Evolutionary conservation across 805 yeast species (phyloP).

Genomic region (Ogataea pini): DNA sequence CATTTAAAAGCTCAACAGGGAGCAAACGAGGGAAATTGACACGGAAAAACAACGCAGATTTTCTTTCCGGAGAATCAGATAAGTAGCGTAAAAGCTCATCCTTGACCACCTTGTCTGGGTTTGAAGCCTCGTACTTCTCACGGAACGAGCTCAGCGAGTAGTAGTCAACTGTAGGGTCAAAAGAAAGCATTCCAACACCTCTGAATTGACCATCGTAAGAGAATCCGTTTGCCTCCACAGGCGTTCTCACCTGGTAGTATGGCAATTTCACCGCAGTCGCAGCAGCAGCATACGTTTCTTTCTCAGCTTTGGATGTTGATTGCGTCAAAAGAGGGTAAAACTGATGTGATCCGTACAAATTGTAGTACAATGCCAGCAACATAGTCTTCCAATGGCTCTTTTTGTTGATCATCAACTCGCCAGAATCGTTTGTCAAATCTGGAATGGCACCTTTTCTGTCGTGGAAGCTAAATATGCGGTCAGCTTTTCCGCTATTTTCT

Average conservation of each 20-base stretch:
- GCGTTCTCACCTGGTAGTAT: slow-evolving; percentile 48
- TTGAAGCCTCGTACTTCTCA: slow-evolving; percentile 23
- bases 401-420: slow-evolving; percentile 51
- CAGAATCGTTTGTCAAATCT: slow-evolving; percentile 51
- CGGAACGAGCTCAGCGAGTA: slow-evolving; percentile 26
- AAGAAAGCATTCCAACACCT: slow-evolving; percentile 57
- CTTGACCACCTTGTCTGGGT: slow-evolving; percentile 22
- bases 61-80: slow-evolving; percentile 27
- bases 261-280: slow-evolving; percentile 42
- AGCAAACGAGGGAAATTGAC: slow-evolving; percentile 36
- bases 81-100: slow-evolving; percentile 23
- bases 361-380: slow-evolving; percentile 49
- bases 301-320: slow-evolving; percentile 47
- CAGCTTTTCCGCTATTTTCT: slow-evolving; percentile 31
- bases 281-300: slow-evolving; percentile 55
- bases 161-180: slow-evolving; percentile 49
- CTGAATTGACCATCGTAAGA: slow-evolving; percentile 37
- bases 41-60: slow-evolving; percentile 31
- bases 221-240: slow-evolving; percentile 52
- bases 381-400: slow-evolving; percentile 48
- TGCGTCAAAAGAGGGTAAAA: slow-evolving; percentile 44
- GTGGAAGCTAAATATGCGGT: slow-evolving; percentile 23
- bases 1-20: slow-evolving; percentile 34
- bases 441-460: slow-evolving; percentile 48
- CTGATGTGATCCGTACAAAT: slow-evolving; percentile 45